These are phyloP conservation scores for Erythrophleum fordii DNA, from an alignment of 306 rosid genomes.

Conservation along the genomic window DNA sequence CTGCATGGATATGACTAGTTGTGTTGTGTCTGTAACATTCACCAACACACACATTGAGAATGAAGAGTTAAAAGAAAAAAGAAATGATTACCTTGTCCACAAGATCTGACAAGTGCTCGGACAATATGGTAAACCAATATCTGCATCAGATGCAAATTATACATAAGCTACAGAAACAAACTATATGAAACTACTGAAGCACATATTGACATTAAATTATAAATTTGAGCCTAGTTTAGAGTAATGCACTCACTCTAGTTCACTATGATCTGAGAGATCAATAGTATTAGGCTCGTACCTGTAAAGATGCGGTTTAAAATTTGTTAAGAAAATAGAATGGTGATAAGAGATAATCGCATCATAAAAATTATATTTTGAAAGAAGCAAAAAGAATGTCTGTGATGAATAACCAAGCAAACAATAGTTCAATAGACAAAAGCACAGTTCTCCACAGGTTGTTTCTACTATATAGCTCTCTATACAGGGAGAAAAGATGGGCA, in stretches of 20 bases:
- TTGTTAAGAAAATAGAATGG: neutral
- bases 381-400: too few relatives aligned
- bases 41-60: neutral
- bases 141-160: constrained; percentile 48
- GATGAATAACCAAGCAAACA: constrained; percentile 12
- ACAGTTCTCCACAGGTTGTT: neutral
- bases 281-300: constrained; percentile 91
- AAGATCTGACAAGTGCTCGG: constrained; percentile 77
- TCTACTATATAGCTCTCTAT: neutral
- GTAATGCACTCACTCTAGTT: constrained; percentile 70
- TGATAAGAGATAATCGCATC: neutral
- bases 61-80: too few relatives aligned
- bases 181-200: constrained; percentile 3
- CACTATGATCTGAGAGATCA: constrained; percentile 77
- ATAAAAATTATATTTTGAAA: neutral
- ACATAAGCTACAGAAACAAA: constrained; percentile 36
- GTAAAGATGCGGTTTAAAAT: constrained; percentile 33
- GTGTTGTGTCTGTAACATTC: neutral
- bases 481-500: neutral
- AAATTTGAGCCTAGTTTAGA: neutral
- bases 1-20: constrained; percentile 25
- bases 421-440: neutral
- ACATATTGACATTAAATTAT: constrained; percentile 9
- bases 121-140: constrained; percentile 80
- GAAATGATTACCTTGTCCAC: constrained; percentile 71